These are phyloP conservation scores for Teunomyces tritomae DNA, from an alignment of 805 yeast genomes.

Conservation along the genomic window DNA sequence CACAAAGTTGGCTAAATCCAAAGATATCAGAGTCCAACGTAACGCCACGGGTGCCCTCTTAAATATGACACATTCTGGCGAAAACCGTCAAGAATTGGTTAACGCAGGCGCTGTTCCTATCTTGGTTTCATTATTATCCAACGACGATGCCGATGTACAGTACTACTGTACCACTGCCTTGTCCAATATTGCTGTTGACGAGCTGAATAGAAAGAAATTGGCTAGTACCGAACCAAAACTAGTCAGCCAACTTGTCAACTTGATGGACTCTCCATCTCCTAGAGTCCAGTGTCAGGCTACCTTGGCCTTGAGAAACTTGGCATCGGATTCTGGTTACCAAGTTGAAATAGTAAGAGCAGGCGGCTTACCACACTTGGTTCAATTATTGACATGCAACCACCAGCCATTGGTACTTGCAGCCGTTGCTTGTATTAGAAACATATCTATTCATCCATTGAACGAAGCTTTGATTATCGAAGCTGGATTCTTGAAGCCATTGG, in stretches of 20 bases:
- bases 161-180: conserved; percentile 97
- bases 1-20: conserved; percentile 90
- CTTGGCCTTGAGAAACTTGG: conserved; percentile 89
- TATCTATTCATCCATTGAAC: conserved; percentile 93
- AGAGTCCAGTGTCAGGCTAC: conserved; percentile 99
- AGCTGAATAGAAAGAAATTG: conserved; percentile 79
- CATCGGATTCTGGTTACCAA: conserved; percentile 94
- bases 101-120: conserved; percentile 99
- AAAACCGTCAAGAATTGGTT: conserved; percentile 92
- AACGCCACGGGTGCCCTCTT: conserved; percentile 97
- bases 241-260: conserved; percentile 78
- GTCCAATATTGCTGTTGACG: conserved; percentile 96
- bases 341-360: conserved; percentile 94
- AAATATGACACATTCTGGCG: conserved; percentile 97
- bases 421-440: conserved; percentile 96
- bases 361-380: conserved; percentile 91
- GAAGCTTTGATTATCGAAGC: conserved; percentile 96
- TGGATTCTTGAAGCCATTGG: conserved; percentile 91
- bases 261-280: conserved; percentile 92
- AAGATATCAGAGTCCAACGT: conserved; percentile 94
- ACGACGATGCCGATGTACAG: conserved; percentile 94
- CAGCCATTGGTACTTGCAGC: conserved; percentile 93
- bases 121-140: conserved; percentile 77
- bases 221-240: conserved; percentile 91
- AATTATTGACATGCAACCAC: conserved; percentile 81